phyloP scores from a whole-genome alignment of 2,329 filamentous ascomycete species.

The Verticillium isaacii region DNA sequence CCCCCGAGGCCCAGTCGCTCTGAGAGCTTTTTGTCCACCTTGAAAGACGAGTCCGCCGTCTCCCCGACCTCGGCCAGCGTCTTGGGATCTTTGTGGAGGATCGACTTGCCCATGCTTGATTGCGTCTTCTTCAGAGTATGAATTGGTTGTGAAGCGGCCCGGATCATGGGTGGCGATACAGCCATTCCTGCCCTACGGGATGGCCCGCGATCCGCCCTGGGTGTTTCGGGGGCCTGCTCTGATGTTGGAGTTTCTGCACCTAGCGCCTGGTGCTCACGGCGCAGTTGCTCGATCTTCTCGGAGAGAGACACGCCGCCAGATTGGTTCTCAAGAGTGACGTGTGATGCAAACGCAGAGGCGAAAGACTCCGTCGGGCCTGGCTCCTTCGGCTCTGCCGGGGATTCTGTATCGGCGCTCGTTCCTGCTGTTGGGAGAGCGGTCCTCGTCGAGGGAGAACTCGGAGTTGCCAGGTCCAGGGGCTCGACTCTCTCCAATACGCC shows the following conservation, averaged over 20 bases:
- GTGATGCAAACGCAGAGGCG: neutral
- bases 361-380: neutral
- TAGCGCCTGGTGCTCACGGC: constrained; percentile 40
- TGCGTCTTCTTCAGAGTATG: constrained; percentile 41
- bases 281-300: constrained; percentile 46
- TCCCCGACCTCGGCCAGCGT: constrained; percentile 20
- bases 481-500: constrained; percentile 41
- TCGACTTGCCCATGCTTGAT: constrained; percentile 34
- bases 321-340: neutral
- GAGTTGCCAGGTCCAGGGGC: constrained; percentile 44
- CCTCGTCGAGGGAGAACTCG: constrained; percentile 21
- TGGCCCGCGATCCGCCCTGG: constrained; percentile 28
- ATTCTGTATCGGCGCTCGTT: neutral
- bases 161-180: constrained; percentile 47
- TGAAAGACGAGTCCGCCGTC: constrained; percentile 34
- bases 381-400: neutral
- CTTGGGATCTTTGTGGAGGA: constrained; percentile 27
- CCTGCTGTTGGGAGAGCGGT: neutral
- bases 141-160: constrained; percentile 48
- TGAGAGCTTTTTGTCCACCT: constrained; percentile 69
- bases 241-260: constrained; percentile 4
- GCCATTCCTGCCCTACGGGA: constrained; percentile 40
- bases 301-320: constrained; percentile 23
- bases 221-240: constrained; percentile 16
- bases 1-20: constrained; percentile 65